Percentiles rank a stretch among this genome's conserved stretches.
phyloP scores from a whole-genome alignment of 495 filamentous ascomycete species.

The Penicillium turbatum region DNA sequence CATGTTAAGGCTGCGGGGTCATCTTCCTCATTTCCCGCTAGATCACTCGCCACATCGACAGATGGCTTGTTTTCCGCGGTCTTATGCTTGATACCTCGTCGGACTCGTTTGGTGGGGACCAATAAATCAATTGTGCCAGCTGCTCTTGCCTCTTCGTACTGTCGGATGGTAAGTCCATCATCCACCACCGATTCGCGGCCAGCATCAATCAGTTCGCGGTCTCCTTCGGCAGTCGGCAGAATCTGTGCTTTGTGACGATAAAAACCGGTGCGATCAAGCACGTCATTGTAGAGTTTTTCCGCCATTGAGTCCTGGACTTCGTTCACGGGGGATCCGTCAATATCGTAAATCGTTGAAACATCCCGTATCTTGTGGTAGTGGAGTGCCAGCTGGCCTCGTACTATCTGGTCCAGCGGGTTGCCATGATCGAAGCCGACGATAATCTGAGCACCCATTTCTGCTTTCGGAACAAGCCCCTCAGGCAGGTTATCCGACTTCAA shows the following conservation, averaged over 20 bases:
- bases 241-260: slow-evolving; percentile 74
- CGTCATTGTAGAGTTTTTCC: slow-evolving; percentile 89
- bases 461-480: slow-evolving; percentile 61
- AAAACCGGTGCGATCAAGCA: slow-evolving; percentile 81
- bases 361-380: slow-evolving; percentile 80
- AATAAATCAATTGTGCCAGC: slow-evolving; percentile 40
- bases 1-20: slow-evolving; percentile 65
- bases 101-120: slow-evolving; percentile 39
- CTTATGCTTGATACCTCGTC: slow-evolving; percentile 44
- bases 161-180: slow-evolving; percentile 65
- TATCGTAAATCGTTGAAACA: slow-evolving; percentile 85
- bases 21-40: slow-evolving; percentile 54
- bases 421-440: slow-evolving; percentile 95
- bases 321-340: slow-evolving; percentile 76
- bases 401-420: slow-evolving; percentile 85
- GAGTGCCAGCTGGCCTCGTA: slow-evolving; percentile 85
- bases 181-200: slow-evolving; percentile 72
- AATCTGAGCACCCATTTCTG: slow-evolving; percentile 95
- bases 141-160: slow-evolving; percentile 57
- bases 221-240: slow-evolving; percentile 72
- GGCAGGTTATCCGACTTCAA: slow-evolving; percentile 47
- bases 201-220: slow-evolving; percentile 75
- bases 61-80: slow-evolving; percentile 39
- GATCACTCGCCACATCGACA: slow-evolving; percentile 49
- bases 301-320: slow-evolving; percentile 74